Base-by-base conservation (phyloP, 805 yeast species). In the Debaryomyces tyrocola region DNA sequence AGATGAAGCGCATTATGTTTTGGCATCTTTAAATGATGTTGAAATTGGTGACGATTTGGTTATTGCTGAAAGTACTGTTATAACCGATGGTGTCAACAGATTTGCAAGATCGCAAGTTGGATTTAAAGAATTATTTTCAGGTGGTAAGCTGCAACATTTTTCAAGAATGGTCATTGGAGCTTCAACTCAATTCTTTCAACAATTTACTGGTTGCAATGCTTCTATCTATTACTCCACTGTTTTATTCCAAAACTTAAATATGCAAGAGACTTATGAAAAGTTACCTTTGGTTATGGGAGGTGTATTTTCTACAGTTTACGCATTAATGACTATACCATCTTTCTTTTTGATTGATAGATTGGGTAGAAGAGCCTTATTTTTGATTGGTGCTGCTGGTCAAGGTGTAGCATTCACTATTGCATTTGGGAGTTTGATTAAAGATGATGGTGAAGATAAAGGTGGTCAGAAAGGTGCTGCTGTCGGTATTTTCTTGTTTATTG, bases 61-160 rank as follows among this genome's bases (percentile, higher is more conserved):
- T 31, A 58, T 73, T 36, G 75, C 77, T 50, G 71, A 72, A 58
- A 69, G 53, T 63, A 73, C 66, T 56, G 78, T 64, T 49, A 73
- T 73, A 58, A 68, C 64, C 42, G 79, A 75, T 44, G 75, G 82
- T 43, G 74, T 79, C 50, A 75, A 78, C 59, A 70, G 80, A 57
- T 73, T 72, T 52, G 62, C 69, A 52, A 64, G 63, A 56, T 62
- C 65, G 42, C 75, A 69, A 51, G 70, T 63, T 38, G 63, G 64
- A 15, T 51, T 62, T 58, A 59, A 58, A 56, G 69, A 65, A 40
- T 45, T 64, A 52, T 53, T 66, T 46, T 55, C 66, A 14, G 66
- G 63, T 28, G 66, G 69, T 36, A 57, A 66, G 56, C 63, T 62
- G 45, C 69, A 44, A 28, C 38, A 62, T 46, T 62, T 63, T 53